Base-by-base conservation (phyloP, 2,329 filamentous ascomycete species). In the Talaromyces rugulosus region DNA sequence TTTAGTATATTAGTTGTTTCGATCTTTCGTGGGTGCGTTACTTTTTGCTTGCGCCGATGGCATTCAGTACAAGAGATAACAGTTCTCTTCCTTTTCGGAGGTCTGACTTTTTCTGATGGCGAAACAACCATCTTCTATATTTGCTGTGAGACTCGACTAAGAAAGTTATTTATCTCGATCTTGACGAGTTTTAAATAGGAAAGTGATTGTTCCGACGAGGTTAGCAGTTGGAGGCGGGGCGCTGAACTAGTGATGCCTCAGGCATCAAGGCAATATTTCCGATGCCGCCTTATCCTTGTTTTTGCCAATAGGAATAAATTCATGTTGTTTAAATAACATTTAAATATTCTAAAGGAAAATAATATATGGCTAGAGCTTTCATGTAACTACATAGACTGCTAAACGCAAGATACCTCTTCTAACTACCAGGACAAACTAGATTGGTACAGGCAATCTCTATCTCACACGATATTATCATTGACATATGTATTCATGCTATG, bases 41-140 rank as follows among this genome's bases (percentile, higher is more conserved):
- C 64, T 52, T 67, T 67, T 36, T 67, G 65, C 59, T 66, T 67
- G 33, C 64, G 64, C 36, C 64, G 55, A 58, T 67, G 64, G 44
- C 65, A 67, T 61, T 67, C 65, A 4, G 55, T 62, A 50, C 65
- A 67, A 4, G 62, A 66, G 1, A 65, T 61, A 44, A 63, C 61
- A 28, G 12, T 55, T 44, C 63, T 59, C 23, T 56, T 64, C 50
- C 65, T 64, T 58, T 62, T 60, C 18, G 34, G 55, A 34, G 55
- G 59, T 59, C 42, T 62, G 33, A 27, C 16, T 18, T 33, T 11
- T n/a, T 33, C 28, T 18, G 28, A 18, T 18, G 28, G 18, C 34
- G 28, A 54, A 33, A 18, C 30, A 18, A 31, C 28, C 52, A 54
- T 54, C n/a, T 34, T 54, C 18, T 47, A 8, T 47, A 47, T 47